Evolutionary conservation across 2,329 filamentous ascomycete species (phyloP).

Genomic region (Scedosporium minutisporum): DNA sequence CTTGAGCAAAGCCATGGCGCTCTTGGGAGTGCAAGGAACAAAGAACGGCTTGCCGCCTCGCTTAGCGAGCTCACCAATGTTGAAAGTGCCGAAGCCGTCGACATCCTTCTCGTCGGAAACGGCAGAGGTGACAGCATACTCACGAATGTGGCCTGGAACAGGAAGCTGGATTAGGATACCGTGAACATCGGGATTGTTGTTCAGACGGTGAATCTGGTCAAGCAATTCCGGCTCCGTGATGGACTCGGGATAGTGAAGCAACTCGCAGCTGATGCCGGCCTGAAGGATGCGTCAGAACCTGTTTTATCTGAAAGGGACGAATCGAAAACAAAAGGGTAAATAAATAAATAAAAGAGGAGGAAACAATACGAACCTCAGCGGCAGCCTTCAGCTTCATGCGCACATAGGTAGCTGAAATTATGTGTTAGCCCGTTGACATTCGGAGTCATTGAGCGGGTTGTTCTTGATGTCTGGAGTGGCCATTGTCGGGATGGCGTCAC

Average conservation of each 20-base stretch:
- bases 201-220: slow-evolving; percentile 69
- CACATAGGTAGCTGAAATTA: slow-evolving; percentile 75
- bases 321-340: not conserved
- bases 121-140: slow-evolving; percentile 81
- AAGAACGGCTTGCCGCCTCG: slow-evolving; percentile 83
- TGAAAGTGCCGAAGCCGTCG: slow-evolving; percentile 86
- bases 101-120: slow-evolving; percentile 95
- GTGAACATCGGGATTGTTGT: slow-evolving; percentile 78
- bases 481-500: not conserved
- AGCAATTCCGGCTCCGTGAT: slow-evolving; percentile 80
- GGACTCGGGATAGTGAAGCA: slow-evolving; percentile 73
- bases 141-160: slow-evolving; percentile 78
- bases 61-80: slow-evolving; percentile 96
- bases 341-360: not conserved
- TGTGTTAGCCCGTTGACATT: slow-evolving; percentile 18
- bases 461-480: not conserved
- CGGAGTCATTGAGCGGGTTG: no score
- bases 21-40: slow-evolving; percentile 91
- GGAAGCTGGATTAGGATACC: slow-evolving; percentile 93
- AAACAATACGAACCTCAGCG: slow-evolving; percentile 54
- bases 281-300: slow-evolving; percentile 22
- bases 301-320: not conserved
- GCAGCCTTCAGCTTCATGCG: slow-evolving; percentile 99
- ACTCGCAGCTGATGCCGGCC: slow-evolving; percentile 82
- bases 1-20: slow-evolving; percentile 85